These are phyloP conservation scores for Scutellaria barbata DNA, from an alignment of 257 asterid species.

Conservation along the genomic window DNA sequence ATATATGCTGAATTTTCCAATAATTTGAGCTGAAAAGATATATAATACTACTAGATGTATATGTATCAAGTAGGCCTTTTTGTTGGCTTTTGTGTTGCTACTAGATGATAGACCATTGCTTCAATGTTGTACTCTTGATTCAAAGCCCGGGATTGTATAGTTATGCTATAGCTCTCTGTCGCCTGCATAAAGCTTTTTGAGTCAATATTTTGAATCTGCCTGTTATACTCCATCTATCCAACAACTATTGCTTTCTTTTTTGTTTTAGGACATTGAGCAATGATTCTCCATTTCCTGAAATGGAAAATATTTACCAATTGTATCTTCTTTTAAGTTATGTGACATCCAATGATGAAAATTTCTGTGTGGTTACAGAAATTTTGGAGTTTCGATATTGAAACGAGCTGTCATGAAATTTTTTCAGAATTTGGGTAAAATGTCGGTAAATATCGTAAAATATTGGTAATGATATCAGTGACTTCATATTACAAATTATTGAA, in stretches of 20 bases:
- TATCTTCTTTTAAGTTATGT: slow-evolving; percentile 6
- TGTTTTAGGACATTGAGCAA: not conserved
- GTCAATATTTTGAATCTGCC: slow-evolving; percentile 4
- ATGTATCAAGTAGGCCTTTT: slow-evolving; percentile 1
- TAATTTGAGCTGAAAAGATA: not conserved
- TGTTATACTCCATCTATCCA: slow-evolving; percentile 11
- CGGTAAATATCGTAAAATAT: no score
- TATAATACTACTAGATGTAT: not conserved
- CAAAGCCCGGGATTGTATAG: not conserved
- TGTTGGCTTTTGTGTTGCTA: no score
- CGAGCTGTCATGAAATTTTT: no score
- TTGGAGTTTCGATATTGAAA: no score
- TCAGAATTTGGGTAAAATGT: no score
- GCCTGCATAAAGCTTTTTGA: not conserved
- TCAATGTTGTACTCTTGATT: not conserved
- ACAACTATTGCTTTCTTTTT: not conserved
- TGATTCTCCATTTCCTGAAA: slow-evolving; percentile 5
- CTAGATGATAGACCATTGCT: not conserved
- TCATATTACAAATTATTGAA: no score
- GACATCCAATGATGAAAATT: not conserved
- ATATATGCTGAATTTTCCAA: not conserved
- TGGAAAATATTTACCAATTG: slow-evolving; percentile 6
- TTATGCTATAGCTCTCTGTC: not conserved
- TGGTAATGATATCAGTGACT: no score
- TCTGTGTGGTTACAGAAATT: no score